Evolutionary conservation across 768 basidiomycete genomes (phyloP).

Genomic region (Cubamyces sp.): DNA sequence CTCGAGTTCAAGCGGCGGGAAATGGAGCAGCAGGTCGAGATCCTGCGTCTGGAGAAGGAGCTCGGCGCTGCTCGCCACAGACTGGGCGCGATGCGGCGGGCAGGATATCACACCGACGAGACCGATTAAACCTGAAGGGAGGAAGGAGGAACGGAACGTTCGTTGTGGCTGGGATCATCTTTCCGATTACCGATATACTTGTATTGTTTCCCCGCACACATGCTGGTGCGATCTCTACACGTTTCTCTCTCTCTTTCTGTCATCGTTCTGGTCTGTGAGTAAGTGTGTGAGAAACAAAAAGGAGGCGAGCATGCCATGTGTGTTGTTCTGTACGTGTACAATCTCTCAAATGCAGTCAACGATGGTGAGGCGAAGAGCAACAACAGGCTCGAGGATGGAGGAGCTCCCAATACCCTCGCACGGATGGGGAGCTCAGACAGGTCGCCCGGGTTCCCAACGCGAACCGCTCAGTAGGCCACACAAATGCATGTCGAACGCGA

Average conservation of each 20-base stretch:
- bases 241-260: neutral
- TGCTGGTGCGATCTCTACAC: slow-evolving; percentile 6
- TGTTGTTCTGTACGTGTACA: slow-evolving; percentile 4
- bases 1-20: slow-evolving; percentile 96
- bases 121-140: slow-evolving; percentile 28
- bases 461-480: too few species aligned
- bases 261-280: neutral
- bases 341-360: slow-evolving; percentile 4
- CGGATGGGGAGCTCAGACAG: too few species aligned
- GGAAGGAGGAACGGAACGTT: neutral
- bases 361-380: slow-evolving; percentile 1
- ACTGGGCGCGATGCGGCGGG: slow-evolving; percentile 83
- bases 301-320: neutral
- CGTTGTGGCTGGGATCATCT: neutral
- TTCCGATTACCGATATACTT: slow-evolving; percentile 4
- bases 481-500: too few species aligned
- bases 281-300: neutral
- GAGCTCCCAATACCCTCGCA: too few species aligned
- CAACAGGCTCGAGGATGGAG: slow-evolving; percentile 4
- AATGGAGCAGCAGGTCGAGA: slow-evolving; percentile 99
- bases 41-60: slow-evolving; percentile 94
- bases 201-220: slow-evolving; percentile 6
- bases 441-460: too few species aligned
- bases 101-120: slow-evolving; percentile 88
- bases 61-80: slow-evolving; percentile 84